These are phyloP conservation scores for Fabrea salina DNA, from an alignment of 169 alveolate genomes.

Conservation along the genomic window DNA sequence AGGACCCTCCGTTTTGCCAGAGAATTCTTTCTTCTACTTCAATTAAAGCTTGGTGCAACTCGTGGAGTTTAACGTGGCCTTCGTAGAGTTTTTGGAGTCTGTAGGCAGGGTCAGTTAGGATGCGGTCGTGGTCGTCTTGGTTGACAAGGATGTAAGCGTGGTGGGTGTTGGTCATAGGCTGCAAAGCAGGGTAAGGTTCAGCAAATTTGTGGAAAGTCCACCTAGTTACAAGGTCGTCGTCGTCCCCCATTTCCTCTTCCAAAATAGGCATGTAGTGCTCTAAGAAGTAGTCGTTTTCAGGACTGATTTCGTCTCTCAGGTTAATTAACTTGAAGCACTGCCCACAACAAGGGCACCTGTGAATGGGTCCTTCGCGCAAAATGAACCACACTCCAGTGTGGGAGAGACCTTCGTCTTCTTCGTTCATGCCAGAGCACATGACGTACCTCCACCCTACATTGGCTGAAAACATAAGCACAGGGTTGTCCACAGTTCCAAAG, in stretches of 20 bases:
- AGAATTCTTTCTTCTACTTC: slow-evolving; percentile 45
- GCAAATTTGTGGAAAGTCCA: slow-evolving; percentile 50
- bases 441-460: slow-evolving; percentile 67
- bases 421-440: slow-evolving; percentile 71
- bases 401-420: slow-evolving; percentile 76
- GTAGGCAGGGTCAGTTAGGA: slow-evolving; percentile 76
- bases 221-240: slow-evolving; percentile 45
- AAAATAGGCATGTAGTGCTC: slow-evolving; percentile 63
- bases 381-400: slow-evolving; percentile 68
- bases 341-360: slow-evolving; percentile 77
- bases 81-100: slow-evolving; percentile 60
- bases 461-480: slow-evolving; percentile 72
- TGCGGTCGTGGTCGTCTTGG: slow-evolving; percentile 72
- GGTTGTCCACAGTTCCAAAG: slow-evolving; percentile 82
- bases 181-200: slow-evolving; percentile 46
- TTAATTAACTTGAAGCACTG: slow-evolving; percentile 73
- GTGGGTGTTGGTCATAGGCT: slow-evolving; percentile 48
- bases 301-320: slow-evolving; percentile 67
- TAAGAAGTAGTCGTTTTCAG: slow-evolving; percentile 64
- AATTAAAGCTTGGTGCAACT: slow-evolving; percentile 54
- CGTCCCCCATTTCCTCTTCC: slow-evolving; percentile 65
- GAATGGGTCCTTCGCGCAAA: slow-evolving; percentile 75
- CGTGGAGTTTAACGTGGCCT: slow-evolving; percentile 62
- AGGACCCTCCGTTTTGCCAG: background rate
- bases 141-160: slow-evolving; percentile 60